phyloP scores from a whole-genome alignment of 2,329 filamentous ascomycete species.

The Allantophomopsis lycopodina region DNA sequence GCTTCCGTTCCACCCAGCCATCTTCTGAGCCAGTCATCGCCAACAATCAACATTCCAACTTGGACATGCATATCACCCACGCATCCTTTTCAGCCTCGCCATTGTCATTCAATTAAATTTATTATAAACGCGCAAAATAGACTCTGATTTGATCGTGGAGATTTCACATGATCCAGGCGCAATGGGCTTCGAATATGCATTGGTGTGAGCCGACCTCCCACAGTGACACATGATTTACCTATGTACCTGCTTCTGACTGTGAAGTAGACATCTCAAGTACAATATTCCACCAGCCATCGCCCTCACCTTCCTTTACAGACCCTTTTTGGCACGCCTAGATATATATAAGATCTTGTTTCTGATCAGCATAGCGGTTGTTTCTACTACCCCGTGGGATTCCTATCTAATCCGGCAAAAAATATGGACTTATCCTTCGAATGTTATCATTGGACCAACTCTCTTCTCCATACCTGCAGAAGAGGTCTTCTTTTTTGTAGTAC shows the following conservation, averaged over 20 bases:
- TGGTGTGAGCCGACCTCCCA: constrained; percentile 34
- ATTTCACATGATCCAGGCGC: constrained; percentile 6
- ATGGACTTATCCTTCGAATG: constrained; percentile 58
- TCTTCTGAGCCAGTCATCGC: no score
- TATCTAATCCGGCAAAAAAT: constrained; percentile 55
- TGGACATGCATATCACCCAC: no score
- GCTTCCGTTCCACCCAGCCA: no score
- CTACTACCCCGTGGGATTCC: constrained; percentile 66
- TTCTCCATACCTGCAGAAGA: constrained; percentile 58
- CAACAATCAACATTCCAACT: no score
- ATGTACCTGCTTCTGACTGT: neutral
- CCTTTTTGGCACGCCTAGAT: constrained; percentile 47
- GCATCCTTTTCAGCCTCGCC: no score
- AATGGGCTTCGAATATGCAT: constrained; percentile 48
- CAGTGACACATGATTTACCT: neutral
- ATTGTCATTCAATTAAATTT: no score
- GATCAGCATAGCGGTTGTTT: constrained; percentile 46
- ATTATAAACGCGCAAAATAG: no score
- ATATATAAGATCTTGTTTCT: constrained; percentile 47
- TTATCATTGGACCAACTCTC: constrained; percentile 46
- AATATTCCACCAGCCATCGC: constrained; percentile 49
- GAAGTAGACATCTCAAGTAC: constrained; percentile 40
- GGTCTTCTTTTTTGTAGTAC: constrained; percentile 65
- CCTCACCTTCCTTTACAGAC: constrained; percentile 44
- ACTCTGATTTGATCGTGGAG: no score